A percentile compares a stretch with the other conserved stretches of the same genome.
phyloP scores from a whole-genome alignment of 108 stramenopile species.

The Stephanodiscus triporus region DNA sequence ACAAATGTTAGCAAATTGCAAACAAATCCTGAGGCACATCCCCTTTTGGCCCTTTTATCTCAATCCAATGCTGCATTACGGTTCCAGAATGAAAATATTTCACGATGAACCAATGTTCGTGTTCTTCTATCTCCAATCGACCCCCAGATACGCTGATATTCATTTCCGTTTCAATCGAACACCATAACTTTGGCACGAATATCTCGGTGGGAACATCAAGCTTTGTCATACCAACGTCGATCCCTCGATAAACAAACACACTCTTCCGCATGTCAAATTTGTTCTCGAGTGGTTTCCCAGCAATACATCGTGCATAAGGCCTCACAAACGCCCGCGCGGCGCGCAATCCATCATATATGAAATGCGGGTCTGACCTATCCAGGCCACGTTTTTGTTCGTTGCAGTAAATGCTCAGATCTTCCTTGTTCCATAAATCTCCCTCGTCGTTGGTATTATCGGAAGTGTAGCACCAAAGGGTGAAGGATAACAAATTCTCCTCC shows the following conservation, averaged over 20 bases:
- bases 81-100: conserved; percentile 19
- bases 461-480: conserved; percentile 51
- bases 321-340: conserved; percentile 28
- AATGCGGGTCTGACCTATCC: conserved; percentile 13
- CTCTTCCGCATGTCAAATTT: conserved; percentile 27
- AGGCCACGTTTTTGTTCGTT: conserved; percentile 37
- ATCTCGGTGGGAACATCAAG: conserved; percentile 31
- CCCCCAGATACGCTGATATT: conserved; percentile 19
- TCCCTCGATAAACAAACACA: conserved; percentile 18
- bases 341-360: conserved; percentile 40
- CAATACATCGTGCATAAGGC: conserved; percentile 29
- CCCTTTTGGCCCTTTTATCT: not conserved
- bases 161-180: conserved; percentile 20
- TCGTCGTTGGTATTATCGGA: conserved; percentile 33
- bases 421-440: conserved; percentile 53
- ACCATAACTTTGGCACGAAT: conserved; percentile 36
- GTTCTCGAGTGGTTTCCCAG: conserved; percentile 24
- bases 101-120: conserved; percentile 20
- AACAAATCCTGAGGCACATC: not conserved
- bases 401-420: conserved; percentile 42
- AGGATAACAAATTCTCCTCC: conserved; percentile 40
- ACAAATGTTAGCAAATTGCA: no score
- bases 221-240: conserved; percentile 7
- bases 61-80: conserved; percentile 1
- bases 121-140: conserved; percentile 25